Percentiles rank a stretch among this genome's conserved stretches.
phyloP scores from a whole-genome alignment of 169 alveolate genomes.

The Perkinsus olseni region DNA sequence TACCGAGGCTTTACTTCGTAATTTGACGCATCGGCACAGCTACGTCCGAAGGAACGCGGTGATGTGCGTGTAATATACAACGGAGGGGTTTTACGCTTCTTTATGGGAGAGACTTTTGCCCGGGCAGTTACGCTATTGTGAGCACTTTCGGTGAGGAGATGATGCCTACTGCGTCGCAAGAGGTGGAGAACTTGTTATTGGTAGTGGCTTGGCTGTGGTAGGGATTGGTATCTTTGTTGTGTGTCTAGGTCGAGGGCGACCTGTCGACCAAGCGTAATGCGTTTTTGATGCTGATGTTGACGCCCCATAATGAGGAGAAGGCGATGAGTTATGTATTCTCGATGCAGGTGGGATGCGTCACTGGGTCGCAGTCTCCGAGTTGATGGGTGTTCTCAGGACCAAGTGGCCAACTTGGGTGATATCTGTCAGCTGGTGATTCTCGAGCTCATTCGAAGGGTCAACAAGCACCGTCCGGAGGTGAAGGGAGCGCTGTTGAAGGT shows the following conservation, averaged over 20 bases:
- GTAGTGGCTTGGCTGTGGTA: slow-evolving; percentile 12
- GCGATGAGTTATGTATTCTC: slow-evolving; percentile 63
- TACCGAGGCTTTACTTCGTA: slow-evolving; percentile 67
- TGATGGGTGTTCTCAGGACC: too few relatives aligned
- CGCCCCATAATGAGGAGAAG: slow-evolving; percentile 64
- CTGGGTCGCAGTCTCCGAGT: too few relatives aligned
- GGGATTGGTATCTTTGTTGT: neutral
- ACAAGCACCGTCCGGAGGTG: slow-evolving; percentile 60
- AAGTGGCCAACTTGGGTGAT: slow-evolving; percentile 45
- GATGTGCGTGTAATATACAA: slow-evolving; percentile 58
- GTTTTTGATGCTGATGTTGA: slow-evolving; percentile 55
- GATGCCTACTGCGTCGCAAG: slow-evolving; percentile 70
- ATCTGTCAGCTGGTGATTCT: slow-evolving; percentile 69
- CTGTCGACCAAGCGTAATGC: slow-evolving; percentile 85
- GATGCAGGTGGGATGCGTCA: slow-evolving; percentile 20
- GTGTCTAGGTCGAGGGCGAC: slow-evolving; percentile 56
- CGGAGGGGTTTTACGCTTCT: neutral
- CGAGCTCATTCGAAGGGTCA: slow-evolving; percentile 73
- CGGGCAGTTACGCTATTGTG: slow-evolving; percentile 53
- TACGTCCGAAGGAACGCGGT: slow-evolving; percentile 87
- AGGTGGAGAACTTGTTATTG: slow-evolving; percentile 40
- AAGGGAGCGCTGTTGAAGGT: slow-evolving; percentile 37
- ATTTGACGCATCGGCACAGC: slow-evolving; percentile 75
- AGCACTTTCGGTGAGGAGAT: slow-evolving; percentile 71
- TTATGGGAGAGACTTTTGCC: neutral